Evolutionary conservation across 805 yeast species (phyloP).

Genomic region (Wickerhamiella brachini): DNA sequence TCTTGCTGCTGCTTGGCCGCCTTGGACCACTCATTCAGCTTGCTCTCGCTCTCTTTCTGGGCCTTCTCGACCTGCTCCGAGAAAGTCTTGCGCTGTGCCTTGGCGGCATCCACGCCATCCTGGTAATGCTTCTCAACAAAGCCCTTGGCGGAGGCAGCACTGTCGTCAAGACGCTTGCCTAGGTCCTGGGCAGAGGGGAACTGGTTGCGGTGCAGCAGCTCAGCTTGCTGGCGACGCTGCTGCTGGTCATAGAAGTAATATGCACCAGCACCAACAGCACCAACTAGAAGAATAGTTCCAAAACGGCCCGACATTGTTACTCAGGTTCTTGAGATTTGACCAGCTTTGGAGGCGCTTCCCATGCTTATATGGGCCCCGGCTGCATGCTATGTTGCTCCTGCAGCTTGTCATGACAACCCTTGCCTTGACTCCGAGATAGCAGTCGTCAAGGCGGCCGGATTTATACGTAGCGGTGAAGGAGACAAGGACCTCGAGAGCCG

Average conservation of each 20-base stretch:
- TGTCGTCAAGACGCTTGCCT: slow-evolving; percentile 1
- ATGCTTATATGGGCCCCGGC: background rate
- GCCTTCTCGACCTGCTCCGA: background rate
- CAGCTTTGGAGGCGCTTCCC: background rate
- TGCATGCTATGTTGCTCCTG: background rate
- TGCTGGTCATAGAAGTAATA: slow-evolving; percentile 2
- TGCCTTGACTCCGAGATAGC: background rate
- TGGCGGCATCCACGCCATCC: background rate
- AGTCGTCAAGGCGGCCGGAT: too few species aligned
- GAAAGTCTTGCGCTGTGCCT: background rate
- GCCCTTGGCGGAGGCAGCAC: background rate
- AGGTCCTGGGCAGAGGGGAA: background rate
- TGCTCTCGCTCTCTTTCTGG: background rate
- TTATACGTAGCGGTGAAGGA: too few species aligned
- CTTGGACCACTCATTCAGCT: background rate
- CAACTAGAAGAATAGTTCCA: background rate
- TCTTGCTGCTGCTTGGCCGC: background rate
- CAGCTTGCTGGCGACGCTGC: background rate
- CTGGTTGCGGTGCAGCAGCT: background rate
- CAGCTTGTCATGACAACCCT: background rate
- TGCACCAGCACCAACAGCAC: slow-evolving; percentile 3
- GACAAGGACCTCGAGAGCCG: too few species aligned
- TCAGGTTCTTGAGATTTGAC: background rate
- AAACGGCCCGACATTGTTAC: background rate
- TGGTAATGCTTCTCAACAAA: background rate